Percentiles rank a stretch among this genome's conserved stretches.
Evolutionary conservation across 2,329 filamentous ascomycete genomes (phyloP).

Genomic region (Phialocephala sp.): DNA sequence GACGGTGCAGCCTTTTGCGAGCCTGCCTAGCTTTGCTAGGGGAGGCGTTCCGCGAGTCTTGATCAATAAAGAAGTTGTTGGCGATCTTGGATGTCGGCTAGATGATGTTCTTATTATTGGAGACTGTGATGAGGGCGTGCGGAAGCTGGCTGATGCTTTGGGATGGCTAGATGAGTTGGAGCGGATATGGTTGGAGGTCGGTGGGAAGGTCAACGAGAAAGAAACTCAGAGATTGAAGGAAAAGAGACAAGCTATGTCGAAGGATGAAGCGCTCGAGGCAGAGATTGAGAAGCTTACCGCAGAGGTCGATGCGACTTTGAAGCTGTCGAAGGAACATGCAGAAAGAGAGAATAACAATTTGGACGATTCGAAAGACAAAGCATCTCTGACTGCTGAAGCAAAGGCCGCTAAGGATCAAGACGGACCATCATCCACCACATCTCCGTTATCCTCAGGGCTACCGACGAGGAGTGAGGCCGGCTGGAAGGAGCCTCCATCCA

Average conservation of each 20-base stretch:
- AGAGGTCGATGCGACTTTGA: conserved; percentile 44
- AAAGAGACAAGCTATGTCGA: conserved; percentile 37
- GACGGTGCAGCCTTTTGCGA: conserved; percentile 86
- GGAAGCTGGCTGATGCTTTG: conserved; percentile 76
- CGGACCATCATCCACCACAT: neutral
- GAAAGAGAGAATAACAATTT: conserved; percentile 37
- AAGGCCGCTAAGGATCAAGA: neutral
- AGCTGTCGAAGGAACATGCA: conserved; percentile 41
- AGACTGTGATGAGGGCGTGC: conserved; percentile 82
- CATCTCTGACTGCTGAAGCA: neutral
- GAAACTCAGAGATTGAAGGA: conserved; percentile 31
- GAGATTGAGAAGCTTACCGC: conserved; percentile 46
- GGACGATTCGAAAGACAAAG: conserved; percentile 19
- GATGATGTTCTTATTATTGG: conserved; percentile 88
- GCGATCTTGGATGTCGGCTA: conserved; percentile 73
- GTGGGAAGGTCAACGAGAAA: conserved; percentile 61
- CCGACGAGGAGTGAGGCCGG: conserved; percentile 12
- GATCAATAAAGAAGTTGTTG: conserved; percentile 86
- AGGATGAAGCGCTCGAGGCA: conserved; percentile 54
- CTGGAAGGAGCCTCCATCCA: conserved; percentile 14
- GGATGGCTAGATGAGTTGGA: conserved; percentile 90
- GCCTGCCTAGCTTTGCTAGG: conserved; percentile 69
- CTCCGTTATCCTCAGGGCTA: neutral
- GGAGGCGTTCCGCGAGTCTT: conserved; percentile 75
- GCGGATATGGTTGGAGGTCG: conserved; percentile 70